Percentiles rank a stretch among this genome's conserved stretches.
These are phyloP conservation scores for Cladosporium halotolerans DNA, from an alignment of 2,329 filamentous ascomycete species.

Conservation along the genomic window DNA sequence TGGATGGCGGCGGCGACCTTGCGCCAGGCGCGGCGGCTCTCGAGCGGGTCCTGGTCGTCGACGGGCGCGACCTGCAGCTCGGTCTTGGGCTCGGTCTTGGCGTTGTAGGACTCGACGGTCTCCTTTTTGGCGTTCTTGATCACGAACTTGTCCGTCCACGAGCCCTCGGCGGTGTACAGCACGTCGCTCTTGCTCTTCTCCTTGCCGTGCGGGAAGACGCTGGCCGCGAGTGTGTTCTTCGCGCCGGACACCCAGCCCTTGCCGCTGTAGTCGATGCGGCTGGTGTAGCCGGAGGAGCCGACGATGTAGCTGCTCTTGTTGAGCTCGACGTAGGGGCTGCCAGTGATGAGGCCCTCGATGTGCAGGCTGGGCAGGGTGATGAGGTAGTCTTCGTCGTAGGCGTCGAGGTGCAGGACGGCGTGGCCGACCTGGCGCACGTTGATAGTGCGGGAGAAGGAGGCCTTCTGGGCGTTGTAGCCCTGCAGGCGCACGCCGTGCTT, in stretches of 20 bases:
- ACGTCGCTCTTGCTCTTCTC: conserved; percentile 57
- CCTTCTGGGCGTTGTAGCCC: conserved; percentile 95
- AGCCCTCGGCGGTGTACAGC: conserved; percentile 76
- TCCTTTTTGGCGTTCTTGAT: conserved; percentile 60
- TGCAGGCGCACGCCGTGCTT: conserved; percentile 68
- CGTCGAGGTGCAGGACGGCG: conserved; percentile 70
- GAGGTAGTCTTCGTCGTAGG: conserved; percentile 66
- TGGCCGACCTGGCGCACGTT: conserved; percentile 76
- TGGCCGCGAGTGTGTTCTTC: conserved; percentile 83
- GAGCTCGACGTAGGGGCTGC: conserved; percentile 83
- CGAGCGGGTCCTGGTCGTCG: conserved; percentile 76
- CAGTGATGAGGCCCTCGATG: conserved; percentile 86
- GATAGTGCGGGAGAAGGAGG: conserved; percentile 88
- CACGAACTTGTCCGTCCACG: conserved; percentile 80
- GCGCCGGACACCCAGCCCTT: conserved; percentile 93
- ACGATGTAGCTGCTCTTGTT: conserved; percentile 79
- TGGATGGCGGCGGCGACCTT: conserved; percentile 77
- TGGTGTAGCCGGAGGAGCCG: conserved; percentile 77
- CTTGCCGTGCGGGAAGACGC: conserved; percentile 61
- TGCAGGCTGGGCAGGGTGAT: conserved; percentile 88
- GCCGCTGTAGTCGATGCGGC: conserved; percentile 87
- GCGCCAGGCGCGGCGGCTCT: conserved; percentile 81
- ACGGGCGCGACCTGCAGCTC: conserved; percentile 65
- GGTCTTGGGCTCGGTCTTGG: conserved; percentile 48
- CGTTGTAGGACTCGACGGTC: conserved; percentile 41